A percentile compares a stretch with the other conserved stretches of the same genome.
Evolutionary conservation across 1,139 yeast species (phyloP).

Genomic region (Lodderomyces metapsilosis): DNA sequence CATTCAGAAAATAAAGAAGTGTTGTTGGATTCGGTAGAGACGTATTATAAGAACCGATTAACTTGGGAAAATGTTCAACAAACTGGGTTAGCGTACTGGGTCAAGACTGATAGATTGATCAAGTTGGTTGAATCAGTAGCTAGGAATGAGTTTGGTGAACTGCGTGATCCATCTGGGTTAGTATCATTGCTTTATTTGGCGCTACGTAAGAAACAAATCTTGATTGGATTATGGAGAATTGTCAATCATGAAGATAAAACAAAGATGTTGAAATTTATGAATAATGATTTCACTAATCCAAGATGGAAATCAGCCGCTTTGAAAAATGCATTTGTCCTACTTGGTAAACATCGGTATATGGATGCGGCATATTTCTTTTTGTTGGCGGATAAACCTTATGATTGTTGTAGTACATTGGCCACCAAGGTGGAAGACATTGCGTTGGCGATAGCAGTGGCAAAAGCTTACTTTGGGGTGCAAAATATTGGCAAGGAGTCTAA

Average conservation of each 20-base stretch:
- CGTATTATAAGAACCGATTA: constrained; percentile 40
- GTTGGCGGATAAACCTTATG: constrained; percentile 73
- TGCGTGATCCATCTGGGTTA: constrained; percentile 68
- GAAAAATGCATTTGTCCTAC: constrained; percentile 86
- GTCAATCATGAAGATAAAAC: constrained; percentile 76
- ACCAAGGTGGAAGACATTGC: constrained; percentile 65
- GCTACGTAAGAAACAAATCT: constrained; percentile 68
- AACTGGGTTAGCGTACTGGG: constrained; percentile 75
- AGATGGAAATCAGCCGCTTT: constrained; percentile 88
- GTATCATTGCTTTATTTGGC: constrained; percentile 80
- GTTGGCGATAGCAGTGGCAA: constrained; percentile 77
- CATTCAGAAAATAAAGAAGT: constrained; percentile 79
- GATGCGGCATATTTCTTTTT: constrained; percentile 92
- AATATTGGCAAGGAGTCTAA: constrained; percentile 8
- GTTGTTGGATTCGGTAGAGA: constrained; percentile 54
- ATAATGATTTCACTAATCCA: constrained; percentile 68
- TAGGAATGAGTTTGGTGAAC: constrained; percentile 58
- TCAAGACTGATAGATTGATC: constrained; percentile 46
- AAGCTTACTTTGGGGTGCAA: constrained; percentile 52
- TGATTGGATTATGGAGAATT: constrained; percentile 82
- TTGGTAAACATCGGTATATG: constrained; percentile 81
- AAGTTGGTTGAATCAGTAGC: constrained; percentile 67
- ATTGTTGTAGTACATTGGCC: constrained; percentile 72
- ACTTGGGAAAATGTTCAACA: constrained; percentile 63
- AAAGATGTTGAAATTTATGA: constrained; percentile 74